Base-by-base conservation (phyloP, 2,329 filamentous ascomycete genomes). In the Aspergillus sp. region DNA sequence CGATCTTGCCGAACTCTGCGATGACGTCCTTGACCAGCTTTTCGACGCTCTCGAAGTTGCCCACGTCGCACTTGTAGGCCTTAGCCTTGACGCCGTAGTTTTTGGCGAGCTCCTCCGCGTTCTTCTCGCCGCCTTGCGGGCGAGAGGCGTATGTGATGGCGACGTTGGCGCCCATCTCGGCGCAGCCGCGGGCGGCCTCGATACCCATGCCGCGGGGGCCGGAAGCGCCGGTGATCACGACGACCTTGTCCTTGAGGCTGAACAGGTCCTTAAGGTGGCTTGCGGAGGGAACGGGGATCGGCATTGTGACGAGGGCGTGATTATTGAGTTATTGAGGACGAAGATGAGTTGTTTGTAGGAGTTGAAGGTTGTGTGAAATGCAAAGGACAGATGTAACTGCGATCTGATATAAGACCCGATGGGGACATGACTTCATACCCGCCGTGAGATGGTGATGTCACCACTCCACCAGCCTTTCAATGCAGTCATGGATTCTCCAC, bases 1-100 rank as follows among this genome's bases (percentile, higher is more conserved):
- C 83, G 64, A 87, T 80, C 73, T 84, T 80, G 71, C 83, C 83
- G 61, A 91, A 92, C 66, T 92, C 88, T 60, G 77, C 75, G 66
- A 86, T 75, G 49, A 86, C 82, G 41, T 82, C 75, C 57, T 76
- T 70, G 62, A 86, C 82, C 51, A 85, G 73, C 69, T 78, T 71
- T 67, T 82, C 72, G 52, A 82, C 81, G 62, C 75, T 76, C 53
- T 77, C 75, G 74, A 80, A 84, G 71, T 76, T 74, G 67, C 78
- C 75, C 58, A 86, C 77, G 65, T 84, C 73, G 73, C 78, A 80
- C 75, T 87, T 84, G 81, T 87, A 87, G 55, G 84, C 82, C 75
- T 85, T 86, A 70, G 77, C 77, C 74, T 85, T 86, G 71, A 86
- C 74, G 58, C 83, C 83, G 72, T 84, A 86, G 61, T 77, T 78